phyloP scores from a whole-genome alignment of 2,329 filamentous ascomycete species.

The Golovinomyces cichoracearum region DNA sequence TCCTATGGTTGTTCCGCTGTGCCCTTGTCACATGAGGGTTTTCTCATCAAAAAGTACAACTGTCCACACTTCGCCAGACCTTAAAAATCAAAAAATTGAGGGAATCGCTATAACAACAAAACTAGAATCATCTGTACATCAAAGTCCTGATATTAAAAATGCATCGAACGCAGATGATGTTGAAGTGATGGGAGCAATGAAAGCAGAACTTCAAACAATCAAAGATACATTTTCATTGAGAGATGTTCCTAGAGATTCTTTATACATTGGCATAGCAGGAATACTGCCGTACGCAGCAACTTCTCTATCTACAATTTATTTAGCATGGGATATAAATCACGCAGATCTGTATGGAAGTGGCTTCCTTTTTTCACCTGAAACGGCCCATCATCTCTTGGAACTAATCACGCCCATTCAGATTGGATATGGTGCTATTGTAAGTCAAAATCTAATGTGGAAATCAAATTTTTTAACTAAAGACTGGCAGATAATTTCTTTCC shows the following conservation, averaged over 20 bases:
- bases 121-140: neutral
- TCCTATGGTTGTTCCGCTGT: neutral
- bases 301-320: constrained; percentile 55
- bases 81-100: neutral
- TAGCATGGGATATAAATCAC: constrained; percentile 61
- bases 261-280: constrained; percentile 46
- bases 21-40: neutral
- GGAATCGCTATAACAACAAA: neutral
- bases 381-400: constrained; percentile 44
- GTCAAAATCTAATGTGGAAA: constrained; percentile 8
- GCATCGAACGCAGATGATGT: neutral
- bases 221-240: constrained; percentile 41
- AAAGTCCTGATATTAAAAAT: neutral
- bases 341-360: constrained; percentile 32
- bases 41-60: neutral
- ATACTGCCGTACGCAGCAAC: constrained; percentile 69
- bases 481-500: constrained; percentile 59
- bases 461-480: constrained; percentile 2
- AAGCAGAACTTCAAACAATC: constrained; percentile 33
- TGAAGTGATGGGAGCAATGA: constrained; percentile 15
- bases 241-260: constrained; percentile 39
- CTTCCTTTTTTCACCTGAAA: constrained; percentile 38
- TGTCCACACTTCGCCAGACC: neutral
- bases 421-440: constrained; percentile 63
- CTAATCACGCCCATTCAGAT: constrained; percentile 68